These are phyloP conservation scores for Erysimum cheiri DNA, from an alignment of 441 rosid species.

Conservation along the genomic window DNA sequence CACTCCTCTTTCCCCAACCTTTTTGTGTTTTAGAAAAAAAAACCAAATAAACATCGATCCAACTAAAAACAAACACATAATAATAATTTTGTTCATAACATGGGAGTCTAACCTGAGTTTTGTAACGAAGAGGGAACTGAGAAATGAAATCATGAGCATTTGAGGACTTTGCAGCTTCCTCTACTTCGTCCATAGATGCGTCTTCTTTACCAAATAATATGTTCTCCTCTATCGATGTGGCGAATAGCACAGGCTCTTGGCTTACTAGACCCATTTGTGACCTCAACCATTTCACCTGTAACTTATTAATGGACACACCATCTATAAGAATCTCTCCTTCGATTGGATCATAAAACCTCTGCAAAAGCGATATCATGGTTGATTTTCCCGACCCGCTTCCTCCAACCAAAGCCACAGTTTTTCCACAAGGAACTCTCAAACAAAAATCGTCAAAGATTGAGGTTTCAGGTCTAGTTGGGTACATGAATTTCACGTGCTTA, in stretches of 20 bases:
- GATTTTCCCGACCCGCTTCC: slow-evolving; percentile 88
- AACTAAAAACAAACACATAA: not conserved
- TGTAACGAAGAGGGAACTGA: slow-evolving; percentile 56
- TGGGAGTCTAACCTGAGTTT: not conserved
- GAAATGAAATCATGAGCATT: slow-evolving; percentile 69
- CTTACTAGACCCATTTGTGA: slow-evolving; percentile 83
- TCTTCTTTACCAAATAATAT: slow-evolving; percentile 81
- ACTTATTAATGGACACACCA: slow-evolving; percentile 54
- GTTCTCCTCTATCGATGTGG: slow-evolving; percentile 69
- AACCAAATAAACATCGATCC: not conserved
- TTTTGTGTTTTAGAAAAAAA: not conserved
- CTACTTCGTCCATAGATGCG: slow-evolving; percentile 59
- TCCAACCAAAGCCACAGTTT: slow-evolving; percentile 73
- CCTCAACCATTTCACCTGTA: slow-evolving; percentile 75
- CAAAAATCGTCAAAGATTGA: slow-evolving; percentile 56
- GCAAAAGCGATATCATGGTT: slow-evolving; percentile 69
- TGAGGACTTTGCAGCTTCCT: slow-evolving; percentile 42
- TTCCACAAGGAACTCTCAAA: slow-evolving; percentile 64
- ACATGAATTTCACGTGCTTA: slow-evolving; percentile 57
- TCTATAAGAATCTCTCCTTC: slow-evolving; percentile 68
- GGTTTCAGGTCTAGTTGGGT: slow-evolving; percentile 77
- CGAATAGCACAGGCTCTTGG: slow-evolving; percentile 80
- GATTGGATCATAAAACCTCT: slow-evolving; percentile 75
- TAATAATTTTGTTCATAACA: not conserved
- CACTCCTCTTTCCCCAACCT: not conserved